phyloP scores from a whole-genome alignment of 2,329 filamentous ascomycete genomes.

The Diplodia intermedia region DNA sequence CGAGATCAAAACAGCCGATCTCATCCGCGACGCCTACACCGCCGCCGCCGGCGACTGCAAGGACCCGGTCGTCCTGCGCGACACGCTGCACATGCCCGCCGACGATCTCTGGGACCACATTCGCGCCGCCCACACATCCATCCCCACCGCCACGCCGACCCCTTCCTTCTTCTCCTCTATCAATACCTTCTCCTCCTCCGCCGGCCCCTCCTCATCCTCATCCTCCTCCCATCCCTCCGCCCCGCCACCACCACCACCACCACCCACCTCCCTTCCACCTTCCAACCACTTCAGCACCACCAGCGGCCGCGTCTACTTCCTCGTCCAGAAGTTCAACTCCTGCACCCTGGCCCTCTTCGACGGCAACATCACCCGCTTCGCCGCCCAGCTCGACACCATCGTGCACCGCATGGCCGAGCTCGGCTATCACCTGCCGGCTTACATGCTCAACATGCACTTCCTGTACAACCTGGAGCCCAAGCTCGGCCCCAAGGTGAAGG shows the following conservation, averaged over 20 bases:
- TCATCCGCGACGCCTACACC: constrained; percentile 16
- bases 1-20: constrained; percentile 5
- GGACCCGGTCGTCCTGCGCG: background rate
- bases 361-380: background rate
- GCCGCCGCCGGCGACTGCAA: background rate
- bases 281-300: background rate
- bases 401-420: background rate
- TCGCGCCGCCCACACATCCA: constrained; percentile 7
- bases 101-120: constrained; percentile 14
- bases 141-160: background rate
- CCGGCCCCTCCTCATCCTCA: background rate
- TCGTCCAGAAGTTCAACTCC: background rate
- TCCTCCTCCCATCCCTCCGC: background rate
- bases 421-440: background rate
- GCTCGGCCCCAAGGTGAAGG: background rate
- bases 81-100: background rate
- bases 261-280: background rate
- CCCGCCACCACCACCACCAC: background rate
- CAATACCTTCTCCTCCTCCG: background rate
- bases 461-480: background rate
- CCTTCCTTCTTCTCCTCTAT: background rate
- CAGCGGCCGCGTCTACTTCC: background rate
- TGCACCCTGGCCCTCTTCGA: background rate
- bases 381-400: constrained; percentile 1
- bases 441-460: constrained; percentile 1